phyloP scores from a whole-genome alignment of 768 basidiomycete genomes.

The Leucocoprinus birnbaumii region DNA sequence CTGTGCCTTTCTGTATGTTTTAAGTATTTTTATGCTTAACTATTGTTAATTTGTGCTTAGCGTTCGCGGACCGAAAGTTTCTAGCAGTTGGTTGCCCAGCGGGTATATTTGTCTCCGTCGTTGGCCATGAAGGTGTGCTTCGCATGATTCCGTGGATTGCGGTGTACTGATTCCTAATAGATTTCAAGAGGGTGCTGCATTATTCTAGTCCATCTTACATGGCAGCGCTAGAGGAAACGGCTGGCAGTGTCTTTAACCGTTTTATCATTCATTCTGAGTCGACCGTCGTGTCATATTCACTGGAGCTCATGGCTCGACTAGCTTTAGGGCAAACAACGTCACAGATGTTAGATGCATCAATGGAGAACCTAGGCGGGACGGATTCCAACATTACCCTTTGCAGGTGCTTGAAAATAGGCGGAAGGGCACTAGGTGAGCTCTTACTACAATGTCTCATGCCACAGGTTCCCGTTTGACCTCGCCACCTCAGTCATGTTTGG shows the following conservation, averaged over 20 bases:
- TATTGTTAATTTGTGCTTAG: conserved; percentile 25
- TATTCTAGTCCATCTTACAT: conserved; percentile 50
- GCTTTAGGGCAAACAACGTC: conserved; percentile 45
- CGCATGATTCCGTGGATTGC: neutral
- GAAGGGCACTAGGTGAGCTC: conserved; percentile 53
- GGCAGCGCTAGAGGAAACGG: conserved; percentile 45
- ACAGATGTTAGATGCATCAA: conserved; percentile 49
- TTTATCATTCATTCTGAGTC: conserved; percentile 64
- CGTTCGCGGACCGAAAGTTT: conserved; percentile 46
- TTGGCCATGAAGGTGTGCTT: conserved; percentile 51
- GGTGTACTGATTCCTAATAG: conserved; percentile 28
- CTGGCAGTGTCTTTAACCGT: conserved; percentile 50
- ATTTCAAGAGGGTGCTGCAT: conserved; percentile 55
- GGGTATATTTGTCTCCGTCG: conserved; percentile 68
- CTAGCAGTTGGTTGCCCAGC: conserved; percentile 62
- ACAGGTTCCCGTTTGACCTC: neutral
- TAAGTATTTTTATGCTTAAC: neutral
- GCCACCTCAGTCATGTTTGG: conserved; percentile 60
- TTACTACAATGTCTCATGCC: neutral
- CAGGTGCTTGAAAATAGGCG: conserved; percentile 49
- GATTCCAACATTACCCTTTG: conserved; percentile 60
- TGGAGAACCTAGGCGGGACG: conserved; percentile 58
- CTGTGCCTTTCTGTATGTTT: conserved; percentile 60
- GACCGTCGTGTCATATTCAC: conserved; percentile 61
- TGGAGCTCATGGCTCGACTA: conserved; percentile 66